Evolutionary conservation across 2,329 filamentous ascomycete species (phyloP), one percentile per base, ranked within the genome.

Genomic region (Bipolaris victoriae): DNA sequence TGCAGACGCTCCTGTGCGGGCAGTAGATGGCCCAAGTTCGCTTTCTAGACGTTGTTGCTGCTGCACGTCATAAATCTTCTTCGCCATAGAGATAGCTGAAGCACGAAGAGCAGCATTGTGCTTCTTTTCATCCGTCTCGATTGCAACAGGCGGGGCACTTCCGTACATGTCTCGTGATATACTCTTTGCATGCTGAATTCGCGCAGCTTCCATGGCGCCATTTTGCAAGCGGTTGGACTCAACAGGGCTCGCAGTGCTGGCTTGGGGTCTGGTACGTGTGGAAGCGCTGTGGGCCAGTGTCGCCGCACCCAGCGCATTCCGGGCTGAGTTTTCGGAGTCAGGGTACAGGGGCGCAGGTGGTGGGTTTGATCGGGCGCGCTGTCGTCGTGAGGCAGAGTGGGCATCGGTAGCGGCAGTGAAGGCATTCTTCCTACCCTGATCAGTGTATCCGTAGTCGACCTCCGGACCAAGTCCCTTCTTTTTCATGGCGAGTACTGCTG

Each of bases 21-120:
- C 75, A 26, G 67, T 60, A 20, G 68, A 71, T 31, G 52, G 50
- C 80, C 77, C 59, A 20, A 69, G 48, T 36, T 66, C 67, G 31
- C 82, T 79, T 6, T 87, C 84, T 1, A 84, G 80, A 58, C 83
- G 83, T 59, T 83, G 85, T 60, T 91, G 86, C 65, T 92, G 86
- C 65, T 92, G 88, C 33, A 86, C 81, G 10, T 81, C 85, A 71
- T 92, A 97, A 87, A 97, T 94, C 65, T 89, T 86, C 76, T 89
- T 90, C 6, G 93, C 92, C 92, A 97, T 96, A 10, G 90, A 91
- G 3, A 97, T 81, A 2, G 93, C 92, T 18, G 92, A 94, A 29
- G 92, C 91, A 62, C 89, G 89, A 2, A 96, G 80, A 4, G 88
- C 86, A 64, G 92, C 89, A 43, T 88, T 85, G 56, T 85, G 86